Evolutionary conservation across 768 basidiomycete genomes (phyloP), one percentile per base, ranked within the genome.

Genomic region (Tricholoma hemisulphureum): DNA sequence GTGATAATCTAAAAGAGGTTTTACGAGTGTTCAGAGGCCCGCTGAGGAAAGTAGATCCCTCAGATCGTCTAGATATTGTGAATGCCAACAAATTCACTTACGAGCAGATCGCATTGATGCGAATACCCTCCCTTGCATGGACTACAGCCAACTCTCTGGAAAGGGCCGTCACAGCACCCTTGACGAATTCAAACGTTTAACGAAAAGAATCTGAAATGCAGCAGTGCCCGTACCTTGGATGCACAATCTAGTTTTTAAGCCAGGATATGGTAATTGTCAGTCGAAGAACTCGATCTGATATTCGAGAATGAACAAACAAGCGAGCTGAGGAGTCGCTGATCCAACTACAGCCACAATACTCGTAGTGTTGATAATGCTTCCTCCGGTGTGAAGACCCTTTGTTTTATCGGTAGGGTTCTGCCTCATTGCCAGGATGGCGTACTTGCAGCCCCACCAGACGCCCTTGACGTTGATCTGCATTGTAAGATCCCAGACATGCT

Each of bases 381-480:
- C 92, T 43, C 92, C 92, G 10, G 78, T 75, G 66, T 83, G 87
- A 11, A 98, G 83, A 3, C 91, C 90, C 72, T 88, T 93, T 59
- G 83, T 75, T 59, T 83, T 81, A 57, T 98, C 95, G 46, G 84
- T 83, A 9, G 92, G 84, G 74, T 99, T 99, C 60, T 92, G 74
- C 58, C 93, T 87, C 96, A 99, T 99, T 32, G 97, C 97, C 51
- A 88, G 78, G 68, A 99, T 95, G 5, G 96, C 97, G 67, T 98
- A 88, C 75, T 98, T 98, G 81, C 91, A 95, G 29, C 97, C 97
- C 88, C 89, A 99, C 97, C 96, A 98, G 58, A 98, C 97, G 51
- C 97, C 97, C 75, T 98, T 99, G 68, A 96, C 84, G 72, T 98
- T 98, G 77, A 98, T 86, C 61, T 88, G 83, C 88, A 91, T 91